Percentiles rank a stretch among this genome's conserved stretches.
phyloP scores from a whole-genome alignment of 1,284 basidiomycete genomes.

The Heimioporus punctisporus region DNA sequence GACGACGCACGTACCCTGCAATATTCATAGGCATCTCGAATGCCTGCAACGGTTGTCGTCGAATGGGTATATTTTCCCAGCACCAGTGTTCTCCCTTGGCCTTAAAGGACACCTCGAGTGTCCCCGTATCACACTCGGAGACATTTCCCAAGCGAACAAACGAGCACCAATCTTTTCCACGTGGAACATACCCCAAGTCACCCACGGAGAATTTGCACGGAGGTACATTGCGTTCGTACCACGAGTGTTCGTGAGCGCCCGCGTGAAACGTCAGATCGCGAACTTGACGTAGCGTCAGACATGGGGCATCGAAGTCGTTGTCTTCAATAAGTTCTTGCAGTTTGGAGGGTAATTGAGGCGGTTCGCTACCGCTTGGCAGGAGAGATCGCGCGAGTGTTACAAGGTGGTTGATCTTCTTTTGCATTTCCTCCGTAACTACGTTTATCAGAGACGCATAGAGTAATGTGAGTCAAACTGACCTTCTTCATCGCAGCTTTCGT shows the following conservation, averaged over 20 bases:
- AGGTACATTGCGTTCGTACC: slow-evolving; percentile 42
- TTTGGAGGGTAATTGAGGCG: slow-evolving; percentile 31
- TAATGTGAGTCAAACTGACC: slow-evolving; percentile 21
- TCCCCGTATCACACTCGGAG: slow-evolving; percentile 27
- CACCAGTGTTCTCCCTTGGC: slow-evolving; percentile 36
- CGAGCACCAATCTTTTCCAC: slow-evolving; percentile 34
- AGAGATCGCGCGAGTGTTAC: slow-evolving; percentile 40
- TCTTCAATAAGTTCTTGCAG: slow-evolving; percentile 37
- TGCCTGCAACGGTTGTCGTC: slow-evolving; percentile 28
- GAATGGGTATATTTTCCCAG: slow-evolving; percentile 35
- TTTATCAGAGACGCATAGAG: slow-evolving; percentile 4
- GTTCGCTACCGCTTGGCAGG: slow-evolving; percentile 36
- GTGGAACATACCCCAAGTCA: slow-evolving; percentile 48
- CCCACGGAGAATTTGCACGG: slow-evolving; percentile 43
- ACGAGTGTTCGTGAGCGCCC: slow-evolving; percentile 41
- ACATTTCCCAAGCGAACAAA: slow-evolving; percentile 47
- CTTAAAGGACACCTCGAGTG: slow-evolving; percentile 19
- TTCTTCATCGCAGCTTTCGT: slow-evolving; percentile 16
- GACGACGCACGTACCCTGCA: slow-evolving; percentile 38
- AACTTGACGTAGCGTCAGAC: slow-evolving; percentile 39
- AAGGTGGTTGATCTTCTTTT: slow-evolving; percentile 39
- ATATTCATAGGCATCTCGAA: slow-evolving; percentile 36
- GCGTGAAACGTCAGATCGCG: slow-evolving; percentile 40
- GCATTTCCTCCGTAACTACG: slow-evolving; percentile 31
- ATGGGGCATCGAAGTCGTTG: slow-evolving; percentile 29